These are phyloP conservation scores for Cladophialophora yegresii DNA, from an alignment of 2,329 filamentous ascomycete species.

Conservation along the genomic window DNA sequence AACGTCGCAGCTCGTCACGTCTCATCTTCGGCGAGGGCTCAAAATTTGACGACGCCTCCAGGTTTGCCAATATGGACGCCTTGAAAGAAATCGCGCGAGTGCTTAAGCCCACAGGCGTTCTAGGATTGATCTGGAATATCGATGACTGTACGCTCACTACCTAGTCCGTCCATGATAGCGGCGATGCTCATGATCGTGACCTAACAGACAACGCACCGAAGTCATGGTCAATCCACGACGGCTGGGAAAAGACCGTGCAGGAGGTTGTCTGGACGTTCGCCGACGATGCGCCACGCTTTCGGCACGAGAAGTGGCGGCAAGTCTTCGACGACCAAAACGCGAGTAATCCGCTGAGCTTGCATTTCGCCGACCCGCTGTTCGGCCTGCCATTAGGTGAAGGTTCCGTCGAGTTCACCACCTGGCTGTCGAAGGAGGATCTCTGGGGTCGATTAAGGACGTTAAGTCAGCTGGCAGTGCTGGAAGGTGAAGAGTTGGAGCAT, in stretches of 20 bases:
- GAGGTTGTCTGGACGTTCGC: slow-evolving; percentile 59
- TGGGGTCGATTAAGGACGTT: slow-evolving; percentile 67
- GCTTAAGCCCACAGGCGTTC: slow-evolving; percentile 59
- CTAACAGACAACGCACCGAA: slow-evolving; percentile 64
- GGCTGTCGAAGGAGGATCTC: slow-evolving; percentile 60
- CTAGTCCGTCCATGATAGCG: neutral
- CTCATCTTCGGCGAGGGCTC: neutral
- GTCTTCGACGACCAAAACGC: slow-evolving; percentile 64
- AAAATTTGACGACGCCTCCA: slow-evolving; percentile 37
- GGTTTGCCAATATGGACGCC: slow-evolving; percentile 67
- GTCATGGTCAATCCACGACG: slow-evolving; percentile 57
- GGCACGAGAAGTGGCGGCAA: slow-evolving; percentile 64
- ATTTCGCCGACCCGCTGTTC: slow-evolving; percentile 56
- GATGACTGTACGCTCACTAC: slow-evolving; percentile 62
- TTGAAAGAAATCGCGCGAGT: slow-evolving; percentile 68
- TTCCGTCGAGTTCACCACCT: slow-evolving; percentile 59
- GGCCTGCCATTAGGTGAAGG: slow-evolving; percentile 63
- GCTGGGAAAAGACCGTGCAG: slow-evolving; percentile 65
- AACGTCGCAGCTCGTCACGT: slow-evolving; percentile 4
- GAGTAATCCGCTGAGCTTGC: slow-evolving; percentile 52
- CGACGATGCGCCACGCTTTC: slow-evolving; percentile 66
- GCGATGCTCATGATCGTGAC: neutral
- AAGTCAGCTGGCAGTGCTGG: slow-evolving; percentile 66
- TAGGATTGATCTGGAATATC: slow-evolving; percentile 73
- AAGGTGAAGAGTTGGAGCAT: slow-evolving; percentile 53